Conservation (phyloP, 768 basidiomycete species). For the Strobilomyces dryophilus region DNA sequence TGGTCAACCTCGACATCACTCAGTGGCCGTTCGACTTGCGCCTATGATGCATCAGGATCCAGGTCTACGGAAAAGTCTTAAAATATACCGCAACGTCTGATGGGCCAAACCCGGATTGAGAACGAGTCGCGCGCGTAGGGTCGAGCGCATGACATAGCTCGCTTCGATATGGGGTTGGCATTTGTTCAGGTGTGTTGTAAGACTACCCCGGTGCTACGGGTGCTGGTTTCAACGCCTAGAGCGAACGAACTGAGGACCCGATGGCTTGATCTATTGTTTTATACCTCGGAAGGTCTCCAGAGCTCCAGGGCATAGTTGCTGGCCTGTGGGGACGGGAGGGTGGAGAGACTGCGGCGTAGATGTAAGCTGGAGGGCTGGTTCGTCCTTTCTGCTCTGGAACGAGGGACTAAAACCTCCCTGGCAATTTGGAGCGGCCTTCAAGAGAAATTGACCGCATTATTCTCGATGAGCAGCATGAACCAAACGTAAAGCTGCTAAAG, state of each 20-base stretch:
- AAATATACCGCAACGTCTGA: not conserved
- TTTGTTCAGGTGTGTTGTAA: not conserved
- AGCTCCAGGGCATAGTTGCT: not conserved
- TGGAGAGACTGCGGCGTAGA: not conserved
- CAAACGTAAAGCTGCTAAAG: not conserved
- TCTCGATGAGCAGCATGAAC: not conserved
- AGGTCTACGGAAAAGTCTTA: not conserved
- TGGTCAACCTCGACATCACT: not conserved
- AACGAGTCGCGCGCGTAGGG: too few species aligned
- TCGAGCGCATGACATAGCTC: not conserved
- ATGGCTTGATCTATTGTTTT: not conserved
- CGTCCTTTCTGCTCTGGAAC: not conserved
- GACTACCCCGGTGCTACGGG: not conserved
- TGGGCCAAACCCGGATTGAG: not conserved
- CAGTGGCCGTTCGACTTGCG: not conserved
- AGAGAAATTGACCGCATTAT: not conserved
- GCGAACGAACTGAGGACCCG: not conserved
- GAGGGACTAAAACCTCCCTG: not conserved
- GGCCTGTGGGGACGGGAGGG: not conserved
- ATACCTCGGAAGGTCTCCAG: constrained; percentile 1
- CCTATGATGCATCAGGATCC: not conserved
- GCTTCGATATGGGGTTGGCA: not conserved
- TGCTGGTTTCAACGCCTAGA: not conserved
- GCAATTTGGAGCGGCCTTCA: too few species aligned
- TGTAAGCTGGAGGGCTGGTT: not conserved